Conservation (phyloP, 164 flowering plant genomes). For the Amborella trichopoda region DNA sequence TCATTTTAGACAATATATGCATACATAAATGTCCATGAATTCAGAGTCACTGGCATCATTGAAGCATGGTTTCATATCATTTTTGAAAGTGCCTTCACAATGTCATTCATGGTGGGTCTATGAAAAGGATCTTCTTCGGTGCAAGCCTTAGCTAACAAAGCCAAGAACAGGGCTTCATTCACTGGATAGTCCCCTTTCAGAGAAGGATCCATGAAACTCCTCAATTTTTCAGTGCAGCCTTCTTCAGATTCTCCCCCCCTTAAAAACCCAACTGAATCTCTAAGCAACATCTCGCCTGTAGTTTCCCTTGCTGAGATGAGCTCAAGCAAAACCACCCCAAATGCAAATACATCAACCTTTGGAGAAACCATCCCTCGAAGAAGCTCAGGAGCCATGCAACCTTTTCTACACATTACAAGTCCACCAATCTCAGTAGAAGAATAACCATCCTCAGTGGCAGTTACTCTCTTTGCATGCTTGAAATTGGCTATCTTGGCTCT, state of each 20-base stretch:
- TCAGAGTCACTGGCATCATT: too few relatives aligned
- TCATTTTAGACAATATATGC: too few relatives aligned
- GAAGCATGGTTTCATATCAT: too few relatives aligned
- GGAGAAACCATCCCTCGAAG: slow-evolving; percentile 21
- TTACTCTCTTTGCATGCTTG: slow-evolving; percentile 17
- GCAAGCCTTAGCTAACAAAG: slow-evolving; percentile 1
- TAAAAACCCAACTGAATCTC: slow-evolving; percentile 20
- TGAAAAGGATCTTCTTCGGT: background rate
- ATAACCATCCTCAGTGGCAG: slow-evolving; percentile 1
- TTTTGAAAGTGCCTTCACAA: slow-evolving; percentile 3
- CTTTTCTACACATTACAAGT: slow-evolving; percentile 19
- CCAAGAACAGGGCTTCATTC: slow-evolving; percentile 1
- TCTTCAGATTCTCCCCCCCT: slow-evolving; percentile 18
- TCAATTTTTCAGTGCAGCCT: background rate
- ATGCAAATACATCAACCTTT: slow-evolving; percentile 47
- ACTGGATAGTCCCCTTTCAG: slow-evolving; percentile 3
- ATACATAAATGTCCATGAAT: too few relatives aligned
- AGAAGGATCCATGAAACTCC: slow-evolving; percentile 8
- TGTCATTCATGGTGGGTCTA: slow-evolving; percentile 4
- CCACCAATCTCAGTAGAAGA: slow-evolving; percentile 1
- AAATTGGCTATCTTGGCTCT: slow-evolving; percentile 49
- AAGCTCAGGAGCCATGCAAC: slow-evolving; percentile 42
- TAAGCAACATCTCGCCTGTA: slow-evolving; percentile 11
- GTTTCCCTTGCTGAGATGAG: slow-evolving; percentile 41
- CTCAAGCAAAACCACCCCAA: slow-evolving; percentile 60